Evolutionary conservation across 306 rosid genomes (phyloP).

Genomic region (Cicer cuneatum): DNA sequence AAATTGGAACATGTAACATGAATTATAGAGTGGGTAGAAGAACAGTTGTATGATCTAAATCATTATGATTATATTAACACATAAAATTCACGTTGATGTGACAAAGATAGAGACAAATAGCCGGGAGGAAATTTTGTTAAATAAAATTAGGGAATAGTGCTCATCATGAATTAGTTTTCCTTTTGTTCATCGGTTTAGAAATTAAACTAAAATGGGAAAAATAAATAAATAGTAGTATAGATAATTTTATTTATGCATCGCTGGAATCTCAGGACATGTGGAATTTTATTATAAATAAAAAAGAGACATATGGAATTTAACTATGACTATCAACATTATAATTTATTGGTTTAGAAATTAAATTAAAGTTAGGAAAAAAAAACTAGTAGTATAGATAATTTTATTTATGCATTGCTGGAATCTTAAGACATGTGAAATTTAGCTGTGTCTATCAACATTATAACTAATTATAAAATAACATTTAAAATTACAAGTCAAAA

Average conservation of each 20-base stretch:
- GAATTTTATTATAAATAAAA: no score
- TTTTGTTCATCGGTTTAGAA: background rate
- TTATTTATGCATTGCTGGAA: conserved; percentile 17
- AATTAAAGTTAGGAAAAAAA: background rate
- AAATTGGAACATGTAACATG: conserved; percentile 21
- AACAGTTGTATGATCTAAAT: conserved; percentile 35
- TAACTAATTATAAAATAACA: conserved; percentile 1
- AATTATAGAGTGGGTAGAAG: conserved; percentile 40
- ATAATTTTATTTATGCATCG: background rate
- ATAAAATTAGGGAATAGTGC: background rate
- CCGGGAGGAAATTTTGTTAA: background rate
- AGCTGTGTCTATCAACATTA: background rate
- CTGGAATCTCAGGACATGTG: conserved; percentile 31
- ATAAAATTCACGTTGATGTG: conserved; percentile 20
- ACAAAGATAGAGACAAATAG: conserved; percentile 27
- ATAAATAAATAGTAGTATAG: background rate
- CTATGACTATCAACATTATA: background rate
- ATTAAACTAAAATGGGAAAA: background rate
- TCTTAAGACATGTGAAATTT: conserved; percentile 21
- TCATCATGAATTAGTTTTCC: background rate
- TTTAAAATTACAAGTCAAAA: conserved; percentile 34
- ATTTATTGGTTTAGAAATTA: background rate
- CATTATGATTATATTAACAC: conserved; percentile 23
- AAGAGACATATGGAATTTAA: background rate
- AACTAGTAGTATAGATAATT: background rate